Conservation (phyloP, 2,329 filamentous ascomycete species). For the Penicillium sp. region DNA sequence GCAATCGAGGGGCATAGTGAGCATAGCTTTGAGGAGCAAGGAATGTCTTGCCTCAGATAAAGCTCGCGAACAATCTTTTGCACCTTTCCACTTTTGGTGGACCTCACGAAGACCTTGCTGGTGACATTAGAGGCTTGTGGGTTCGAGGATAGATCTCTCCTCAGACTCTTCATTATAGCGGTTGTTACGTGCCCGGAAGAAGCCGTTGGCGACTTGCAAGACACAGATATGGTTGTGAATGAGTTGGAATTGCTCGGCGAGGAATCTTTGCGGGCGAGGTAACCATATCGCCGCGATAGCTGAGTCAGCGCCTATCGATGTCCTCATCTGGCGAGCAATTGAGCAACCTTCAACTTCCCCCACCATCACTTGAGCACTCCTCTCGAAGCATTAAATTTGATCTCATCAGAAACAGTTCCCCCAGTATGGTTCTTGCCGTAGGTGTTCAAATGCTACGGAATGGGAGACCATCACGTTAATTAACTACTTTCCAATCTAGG, state of each 20-base stretch:
- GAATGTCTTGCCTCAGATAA: constrained; percentile 94
- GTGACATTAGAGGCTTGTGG: constrained; percentile 74
- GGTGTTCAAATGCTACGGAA: too few species aligned
- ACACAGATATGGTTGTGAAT: constrained; percentile 7
- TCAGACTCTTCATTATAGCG: constrained; percentile 64
- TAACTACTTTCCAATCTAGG: constrained; percentile 55
- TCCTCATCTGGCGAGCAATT: constrained; percentile 1
- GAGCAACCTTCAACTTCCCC: neutral
- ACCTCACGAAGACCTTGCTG: constrained; percentile 94
- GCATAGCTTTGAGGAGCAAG: constrained; percentile 92
- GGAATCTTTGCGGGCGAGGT: constrained; percentile 27
- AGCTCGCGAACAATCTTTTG: constrained; percentile 98
- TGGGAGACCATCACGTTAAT: too few species aligned
- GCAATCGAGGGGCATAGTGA: constrained; percentile 72
- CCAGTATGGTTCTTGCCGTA: constrained; percentile 35
- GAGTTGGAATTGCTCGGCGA: constrained; percentile 12
- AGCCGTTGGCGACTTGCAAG: constrained; percentile 11
- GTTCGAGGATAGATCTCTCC: constrained; percentile 59
- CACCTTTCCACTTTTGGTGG: constrained; percentile 93
- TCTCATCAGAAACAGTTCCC: neutral
- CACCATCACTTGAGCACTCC: neutral
- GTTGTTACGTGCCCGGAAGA: constrained; percentile 15
- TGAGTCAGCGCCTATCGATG: constrained; percentile 22
- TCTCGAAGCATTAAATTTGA: neutral
- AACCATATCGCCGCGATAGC: constrained; percentile 27